A percentile compares a stretch with the other conserved stretches of the same genome.
phyloP scores from a whole-genome alignment of 306 rosid species.

The apple (Malus domestica) region DNA sequence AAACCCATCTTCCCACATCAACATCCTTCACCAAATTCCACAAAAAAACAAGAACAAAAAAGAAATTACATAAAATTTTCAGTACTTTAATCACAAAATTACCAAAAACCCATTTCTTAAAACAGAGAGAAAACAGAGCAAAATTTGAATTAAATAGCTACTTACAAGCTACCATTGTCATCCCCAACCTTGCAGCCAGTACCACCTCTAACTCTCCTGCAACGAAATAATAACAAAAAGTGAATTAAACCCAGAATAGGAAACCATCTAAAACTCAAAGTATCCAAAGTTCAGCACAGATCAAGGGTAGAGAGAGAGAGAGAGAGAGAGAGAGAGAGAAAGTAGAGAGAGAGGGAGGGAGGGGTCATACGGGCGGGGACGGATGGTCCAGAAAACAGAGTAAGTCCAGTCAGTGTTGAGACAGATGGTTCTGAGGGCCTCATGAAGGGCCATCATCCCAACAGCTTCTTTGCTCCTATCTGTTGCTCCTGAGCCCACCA shows the following conservation, averaged over 20 bases:
- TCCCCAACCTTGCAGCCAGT: slow-evolving; percentile 99
- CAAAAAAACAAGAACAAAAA: neutral
- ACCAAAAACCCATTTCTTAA: neutral
- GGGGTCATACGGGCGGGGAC: slow-evolving; percentile 88
- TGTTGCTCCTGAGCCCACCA: slow-evolving; percentile 99
- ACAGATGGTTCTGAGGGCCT: slow-evolving; percentile 89
- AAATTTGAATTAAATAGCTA: neutral
- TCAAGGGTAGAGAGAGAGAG: neutral
- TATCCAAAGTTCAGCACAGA: slow-evolving; percentile 2
- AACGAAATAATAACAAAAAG: slow-evolving; percentile 12
- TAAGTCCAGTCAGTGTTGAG: slow-evolving; percentile 93
- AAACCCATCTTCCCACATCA: slow-evolving; percentile 99
- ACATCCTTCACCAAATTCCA: slow-evolving; percentile 56
- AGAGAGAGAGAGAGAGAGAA: neutral
- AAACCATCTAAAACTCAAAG: slow-evolving; percentile 15
- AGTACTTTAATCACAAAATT: neutral
- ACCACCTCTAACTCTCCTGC: slow-evolving; percentile 95
- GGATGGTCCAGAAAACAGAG: slow-evolving; percentile 99
- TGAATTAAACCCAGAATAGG: slow-evolving; percentile 27
- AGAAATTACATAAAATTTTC: neutral
- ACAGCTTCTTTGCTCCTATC: slow-evolving; percentile 99
- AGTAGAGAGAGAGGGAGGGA: slow-evolving; percentile 9
- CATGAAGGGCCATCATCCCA: slow-evolving; percentile 99
- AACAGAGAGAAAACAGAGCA: neutral
- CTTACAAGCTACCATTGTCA: slow-evolving; percentile 93